These are phyloP conservation scores for Helotiales sp. DNA, from an alignment of 2,329 filamentous ascomycete species.

Conservation along the genomic window DNA sequence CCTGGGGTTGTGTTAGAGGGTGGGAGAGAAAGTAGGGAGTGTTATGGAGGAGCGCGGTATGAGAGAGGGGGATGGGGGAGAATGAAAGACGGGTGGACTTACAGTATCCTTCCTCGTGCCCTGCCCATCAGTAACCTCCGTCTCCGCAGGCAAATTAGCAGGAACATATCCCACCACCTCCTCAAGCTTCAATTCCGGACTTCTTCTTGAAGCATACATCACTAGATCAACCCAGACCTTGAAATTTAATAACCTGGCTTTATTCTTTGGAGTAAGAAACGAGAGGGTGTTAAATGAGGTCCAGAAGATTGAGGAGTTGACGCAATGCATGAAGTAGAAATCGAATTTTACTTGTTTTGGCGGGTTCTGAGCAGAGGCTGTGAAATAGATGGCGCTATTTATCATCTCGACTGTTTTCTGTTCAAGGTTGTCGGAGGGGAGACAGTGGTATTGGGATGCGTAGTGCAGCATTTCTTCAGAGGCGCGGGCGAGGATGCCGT, in stretches of 20 bases:
- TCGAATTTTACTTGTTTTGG: constrained; percentile 72
- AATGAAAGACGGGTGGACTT: too few species aligned
- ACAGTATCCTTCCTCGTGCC: constrained; percentile 10
- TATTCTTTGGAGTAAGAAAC: constrained; percentile 61
- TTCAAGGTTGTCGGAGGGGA: constrained; percentile 50
- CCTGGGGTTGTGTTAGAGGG: too few species aligned
- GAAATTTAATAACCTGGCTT: constrained; percentile 74
- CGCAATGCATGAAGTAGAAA: constrained; percentile 79
- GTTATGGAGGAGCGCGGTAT: too few species aligned
- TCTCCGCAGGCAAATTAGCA: constrained; percentile 30
- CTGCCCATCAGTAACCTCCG: neutral
- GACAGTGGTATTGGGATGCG: constrained; percentile 54
- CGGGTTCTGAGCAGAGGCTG: constrained; percentile 56
- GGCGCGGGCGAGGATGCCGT: constrained; percentile 67
- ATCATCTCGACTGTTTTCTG: constrained; percentile 67
- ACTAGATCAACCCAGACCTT: constrained; percentile 75
- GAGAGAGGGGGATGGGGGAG: too few species aligned
- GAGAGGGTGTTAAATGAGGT: constrained; percentile 60
- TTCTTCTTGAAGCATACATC: constrained; percentile 70
- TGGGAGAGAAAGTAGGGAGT: too few species aligned
- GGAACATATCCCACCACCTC: constrained; percentile 62
- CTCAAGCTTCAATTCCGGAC: constrained; percentile 58
- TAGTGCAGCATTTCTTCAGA: constrained; percentile 62
- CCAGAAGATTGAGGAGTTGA: constrained; percentile 75
- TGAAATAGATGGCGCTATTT: constrained; percentile 56